phyloP scores from a whole-genome alignment of 2,329 filamentous ascomycete genomes.

The Aaosphaeria pasadenensis region DNA sequence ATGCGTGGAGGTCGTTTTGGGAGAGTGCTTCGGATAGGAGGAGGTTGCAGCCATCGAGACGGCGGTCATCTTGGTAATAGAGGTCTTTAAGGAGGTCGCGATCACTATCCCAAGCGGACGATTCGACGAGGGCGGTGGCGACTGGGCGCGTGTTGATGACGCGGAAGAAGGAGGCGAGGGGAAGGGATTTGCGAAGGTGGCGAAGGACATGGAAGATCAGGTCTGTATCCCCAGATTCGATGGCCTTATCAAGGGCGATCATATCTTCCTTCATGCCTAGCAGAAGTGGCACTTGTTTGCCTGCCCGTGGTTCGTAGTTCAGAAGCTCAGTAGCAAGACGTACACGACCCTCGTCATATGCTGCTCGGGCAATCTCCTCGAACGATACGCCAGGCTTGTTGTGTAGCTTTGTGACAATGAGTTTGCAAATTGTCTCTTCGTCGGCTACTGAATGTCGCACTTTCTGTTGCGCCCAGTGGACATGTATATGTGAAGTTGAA shows the following conservation, averaged over 20 bases:
- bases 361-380: slow-evolving; percentile 86
- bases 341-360: slow-evolving; percentile 87
- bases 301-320: slow-evolving; percentile 89
- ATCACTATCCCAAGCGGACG: slow-evolving; percentile 76
- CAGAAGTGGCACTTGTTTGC: slow-evolving; percentile 91
- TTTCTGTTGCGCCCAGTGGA: slow-evolving; percentile 95
- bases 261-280: slow-evolving; percentile 95
- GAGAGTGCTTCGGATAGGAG: slow-evolving; percentile 80
- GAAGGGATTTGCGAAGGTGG: slow-evolving; percentile 84
- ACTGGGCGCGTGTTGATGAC: slow-evolving; percentile 81
- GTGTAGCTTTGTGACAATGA: slow-evolving; percentile 81
- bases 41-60: slow-evolving; percentile 82
- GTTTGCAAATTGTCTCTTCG: slow-evolving; percentile 80
- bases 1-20: slow-evolving; percentile 66
- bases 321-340: slow-evolving; percentile 87
- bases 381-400: slow-evolving; percentile 94
- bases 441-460: slow-evolving; percentile 81
- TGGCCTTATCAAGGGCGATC: slow-evolving; percentile 91
- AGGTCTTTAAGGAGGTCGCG: slow-evolving; percentile 84
- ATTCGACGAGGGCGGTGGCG: slow-evolving; percentile 86
- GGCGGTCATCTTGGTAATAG: slow-evolving; percentile 94
- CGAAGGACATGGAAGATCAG: slow-evolving; percentile 86
- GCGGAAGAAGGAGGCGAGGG: slow-evolving; percentile 87
- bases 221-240: slow-evolving; percentile 93
- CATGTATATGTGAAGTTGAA: slow-evolving; percentile 85